Base-by-base conservation (phyloP, 2,329 filamentous ascomycete species). In the Trichoderma semiorbis region DNA sequence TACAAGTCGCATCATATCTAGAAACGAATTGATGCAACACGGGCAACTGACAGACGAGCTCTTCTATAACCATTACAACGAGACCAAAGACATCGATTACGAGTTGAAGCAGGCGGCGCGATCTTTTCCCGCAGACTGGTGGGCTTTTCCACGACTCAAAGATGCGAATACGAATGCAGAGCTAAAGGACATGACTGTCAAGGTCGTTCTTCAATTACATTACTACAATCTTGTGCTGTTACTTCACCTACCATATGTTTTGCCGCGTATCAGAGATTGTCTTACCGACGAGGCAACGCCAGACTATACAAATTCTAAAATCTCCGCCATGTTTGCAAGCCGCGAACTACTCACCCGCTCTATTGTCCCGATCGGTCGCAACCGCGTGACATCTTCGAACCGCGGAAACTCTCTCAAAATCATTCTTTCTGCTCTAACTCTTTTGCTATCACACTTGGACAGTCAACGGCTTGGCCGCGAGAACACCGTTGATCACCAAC, bases 201-300 rank as follows among this genome's bases (percentile, higher is more conserved):
- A 81, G 7, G 72, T 82, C 26, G 70, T 77, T 57, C 74, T 76
- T 14, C 83, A 84, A 61, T 71, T 83, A 3, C 75, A 78, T 26
- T 79, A 84, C 69, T 81, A 82, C 70, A 77, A 79, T 62, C 75
- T 84, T 8, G 73, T 84, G 1, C 77, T 78, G 60, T 79, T 81
- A 69, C 78, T 84, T 0, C 83, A 85, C 71, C 74, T 84, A 1
- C 83, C 83, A 0, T 83, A 80, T 70, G 76, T 83, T 66, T 70
- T 84, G 11, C 75, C 74, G 18, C 36, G 57, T 0, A 14, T 26
- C 10, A 21, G 47, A 8, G 14, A 21, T n/a, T 7, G 30, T 10
- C 34, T 21, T 47, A 21, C 12, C 28, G 24, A 30, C 2, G 24
- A 47, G 7, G 7, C 7, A 3, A 1, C 11, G 12, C 65, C 30